A percentile compares a stretch with the other conserved stretches of the same genome.
Evolutionary conservation across 75 land plant species (phyloP).

Genomic region (Larix kaempferi): DNA sequence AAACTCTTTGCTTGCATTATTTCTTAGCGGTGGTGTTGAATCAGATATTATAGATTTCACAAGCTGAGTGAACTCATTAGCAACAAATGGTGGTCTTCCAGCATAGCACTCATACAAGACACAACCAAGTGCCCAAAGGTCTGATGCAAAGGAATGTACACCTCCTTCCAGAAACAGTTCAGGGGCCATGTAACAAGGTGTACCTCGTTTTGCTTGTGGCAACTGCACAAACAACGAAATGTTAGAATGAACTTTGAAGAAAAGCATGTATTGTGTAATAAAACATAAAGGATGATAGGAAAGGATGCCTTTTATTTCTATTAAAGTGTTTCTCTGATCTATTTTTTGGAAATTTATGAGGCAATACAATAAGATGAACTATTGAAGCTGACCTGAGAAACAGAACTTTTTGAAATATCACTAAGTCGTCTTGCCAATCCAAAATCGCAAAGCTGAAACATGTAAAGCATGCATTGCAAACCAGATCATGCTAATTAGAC

Average conservation of each 20-base stretch:
- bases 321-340: background rate
- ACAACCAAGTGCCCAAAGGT: conserved; percentile 99
- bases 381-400: conserved; percentile 49
- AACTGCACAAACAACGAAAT: conserved; percentile 34
- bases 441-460: conserved; percentile 91
- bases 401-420: conserved; percentile 81
- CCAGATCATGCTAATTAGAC: background rate
- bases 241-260: background rate
- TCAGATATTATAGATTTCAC: conserved; percentile 89
- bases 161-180: conserved; percentile 98
- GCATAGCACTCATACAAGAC: conserved; percentile 95
- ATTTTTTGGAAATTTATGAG: background rate
- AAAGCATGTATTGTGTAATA: background rate
- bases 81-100: conserved; percentile 94
- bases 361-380: background rate
- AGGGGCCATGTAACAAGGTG: conserved; percentile 99
- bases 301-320: background rate
- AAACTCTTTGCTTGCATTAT: conserved; percentile 71
- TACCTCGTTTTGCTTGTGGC: conserved; percentile 95
- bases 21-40: conserved; percentile 68
- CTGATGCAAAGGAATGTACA: conserved; percentile 96
- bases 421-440: conserved; percentile 83
- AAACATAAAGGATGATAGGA: background rate
- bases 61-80: conserved; percentile 85
- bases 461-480: conserved; percentile 7